Evolutionary conservation across 495 filamentous ascomycete species (phyloP).

Genomic region (Monascus purpureus): DNA sequence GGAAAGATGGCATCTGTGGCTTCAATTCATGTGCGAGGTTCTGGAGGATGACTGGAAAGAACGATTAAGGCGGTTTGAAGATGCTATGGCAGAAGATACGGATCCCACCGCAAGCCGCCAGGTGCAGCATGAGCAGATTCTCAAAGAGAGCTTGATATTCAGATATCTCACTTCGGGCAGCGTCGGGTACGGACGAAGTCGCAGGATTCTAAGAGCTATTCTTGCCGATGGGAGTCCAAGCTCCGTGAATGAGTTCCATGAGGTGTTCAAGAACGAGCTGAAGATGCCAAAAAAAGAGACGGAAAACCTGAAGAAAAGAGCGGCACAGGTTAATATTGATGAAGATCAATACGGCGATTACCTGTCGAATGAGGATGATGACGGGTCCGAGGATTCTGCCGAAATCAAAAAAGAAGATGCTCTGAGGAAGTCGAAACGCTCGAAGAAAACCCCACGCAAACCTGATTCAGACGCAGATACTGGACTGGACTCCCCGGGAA

Average conservation of each 20-base stretch:
- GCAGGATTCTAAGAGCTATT: conserved; percentile 47
- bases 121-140: conserved; percentile 12
- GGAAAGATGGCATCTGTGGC: conserved; percentile 71
- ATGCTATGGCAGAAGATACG: conserved; percentile 16
- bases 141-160: conserved; percentile 40
- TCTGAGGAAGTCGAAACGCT: conserved; percentile 15
- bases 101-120: conserved; percentile 1
- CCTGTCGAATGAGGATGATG: conserved; percentile 27
- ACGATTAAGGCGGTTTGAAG: conserved; percentile 23
- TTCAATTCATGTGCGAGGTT: conserved; percentile 65
- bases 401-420: background rate
- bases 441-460: conserved; percentile 16
- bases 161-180: conserved; percentile 31
- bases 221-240: conserved; percentile 44
- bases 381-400: conserved; percentile 23
- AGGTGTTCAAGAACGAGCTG: conserved; percentile 49
- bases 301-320: conserved; percentile 23
- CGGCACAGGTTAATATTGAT: conserved; percentile 42
- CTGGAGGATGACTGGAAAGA: conserved; percentile 63
- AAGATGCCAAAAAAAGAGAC: conserved; percentile 18
- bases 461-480: conserved; percentile 7
- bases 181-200: conserved; percentile 23
- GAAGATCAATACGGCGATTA: conserved; percentile 45
- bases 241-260: conserved; percentile 38
- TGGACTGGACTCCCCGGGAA: background rate